Evolutionary conservation across 768 basidiomycete genomes (phyloP), one percentile per base, ranked within the genome.

Genomic region (Lentinula detonsa): DNA sequence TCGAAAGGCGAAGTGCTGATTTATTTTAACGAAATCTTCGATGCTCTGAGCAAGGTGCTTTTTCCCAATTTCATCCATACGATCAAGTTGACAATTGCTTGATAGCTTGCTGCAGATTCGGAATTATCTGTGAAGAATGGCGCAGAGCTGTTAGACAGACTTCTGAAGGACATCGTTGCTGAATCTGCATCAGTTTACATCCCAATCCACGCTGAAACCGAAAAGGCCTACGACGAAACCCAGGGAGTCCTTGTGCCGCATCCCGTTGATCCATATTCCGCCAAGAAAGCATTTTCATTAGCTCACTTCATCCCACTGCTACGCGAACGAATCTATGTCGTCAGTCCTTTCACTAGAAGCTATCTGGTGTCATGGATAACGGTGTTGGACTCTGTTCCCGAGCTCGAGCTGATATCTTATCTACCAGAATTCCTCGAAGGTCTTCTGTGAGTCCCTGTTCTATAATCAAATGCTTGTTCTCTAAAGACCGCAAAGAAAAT

Each of bases 21-120:
- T 13, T 97, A 95, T 71, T 99, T 98, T 78, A 99, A 99, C 69
- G 94, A 95, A 61, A 93, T 98, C 59, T 99, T 99, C 67, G 97
- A 98, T 74, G 90, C 95, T 1, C 80, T 98, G 63, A 95, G 93
- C 80, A 98, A 98, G 81, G 96, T 95, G 67, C 61, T 83, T 67
- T n/a, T 16, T 33, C 3, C 16, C 37, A 56, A 33, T 39, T 40
- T n/a, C 10, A 37, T 15, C 6, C 11, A n/a, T 48, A 23, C 15
- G 16, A 43, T 39, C 16, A 18, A 57, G 31, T 57, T 59, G 53
- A 42, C 51, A 53, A n/a, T 57, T 54, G 48, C 64, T 21, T 63
- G 49, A 18, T 68, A 98, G 96, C 91, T 99, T 62, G 91, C 93
- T 8, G 93, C 96, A 21, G 97, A 99, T 72, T 90, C 93, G 0